A percentile compares a stretch with the other conserved stretches of the same genome.
Conservation (phyloP, 1,284 basidiomycete genomes). For the Cutaneotrichosporon sp. region DNA sequence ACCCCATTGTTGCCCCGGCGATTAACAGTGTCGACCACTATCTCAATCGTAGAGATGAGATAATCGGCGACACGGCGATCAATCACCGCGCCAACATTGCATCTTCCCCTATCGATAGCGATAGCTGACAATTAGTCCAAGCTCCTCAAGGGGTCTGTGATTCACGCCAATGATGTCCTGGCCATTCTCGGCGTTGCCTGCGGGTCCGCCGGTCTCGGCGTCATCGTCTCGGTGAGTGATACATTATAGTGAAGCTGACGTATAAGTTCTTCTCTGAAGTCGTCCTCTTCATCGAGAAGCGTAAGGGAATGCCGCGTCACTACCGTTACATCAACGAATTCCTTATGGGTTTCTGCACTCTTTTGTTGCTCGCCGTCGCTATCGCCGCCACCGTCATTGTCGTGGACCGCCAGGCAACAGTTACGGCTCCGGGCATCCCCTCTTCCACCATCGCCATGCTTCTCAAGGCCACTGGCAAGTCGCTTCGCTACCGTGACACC, state of each 20-base stretch:
- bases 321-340: slow-evolving; percentile 22
- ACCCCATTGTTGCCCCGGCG: neutral
- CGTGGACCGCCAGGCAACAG: neutral
- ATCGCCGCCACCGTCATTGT: slow-evolving; percentile 21
- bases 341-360: slow-evolving; percentile 13
- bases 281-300: slow-evolving; percentile 19
- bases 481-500: slow-evolving; percentile 17
- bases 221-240: slow-evolving; percentile 19
- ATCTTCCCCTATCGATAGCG: neutral
- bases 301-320: slow-evolving; percentile 12
- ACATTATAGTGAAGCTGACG: slow-evolving; percentile 1
- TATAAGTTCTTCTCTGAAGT: slow-evolving; percentile 21
- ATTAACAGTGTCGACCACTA: neutral
- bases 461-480: slow-evolving; percentile 14
- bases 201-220: slow-evolving; percentile 20
- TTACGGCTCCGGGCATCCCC: slow-evolving; percentile 5
- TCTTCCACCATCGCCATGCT: neutral
- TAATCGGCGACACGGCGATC: neutral
- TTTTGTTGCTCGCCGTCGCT: slow-evolving; percentile 20
- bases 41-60: neutral
- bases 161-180: slow-evolving; percentile 21
- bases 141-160: neutral
- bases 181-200: slow-evolving; percentile 13
- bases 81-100: neutral
- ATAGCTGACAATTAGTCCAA: slow-evolving; percentile 7